phyloP scores from a whole-genome alignment of 1,284 basidiomycete species.

The Cryptococcus floricola region DNA sequence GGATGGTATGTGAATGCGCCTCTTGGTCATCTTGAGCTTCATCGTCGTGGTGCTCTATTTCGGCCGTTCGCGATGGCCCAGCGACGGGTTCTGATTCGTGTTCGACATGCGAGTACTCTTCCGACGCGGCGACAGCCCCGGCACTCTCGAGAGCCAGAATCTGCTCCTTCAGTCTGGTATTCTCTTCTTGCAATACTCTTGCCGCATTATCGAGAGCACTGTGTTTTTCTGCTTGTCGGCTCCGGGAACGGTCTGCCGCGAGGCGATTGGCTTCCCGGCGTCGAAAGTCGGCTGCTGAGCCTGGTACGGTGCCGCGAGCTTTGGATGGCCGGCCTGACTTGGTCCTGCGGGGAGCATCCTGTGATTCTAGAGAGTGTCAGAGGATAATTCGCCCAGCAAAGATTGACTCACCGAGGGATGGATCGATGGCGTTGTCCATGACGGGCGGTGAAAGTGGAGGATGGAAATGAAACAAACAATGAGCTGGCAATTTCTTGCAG shows the following conservation, averaged over 20 bases:
- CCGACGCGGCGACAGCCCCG: background rate
- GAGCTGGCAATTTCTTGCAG: conserved; percentile 10
- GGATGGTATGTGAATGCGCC: conserved; percentile 35
- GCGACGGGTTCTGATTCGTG: background rate
- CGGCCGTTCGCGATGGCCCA: background rate
- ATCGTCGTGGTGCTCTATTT: background rate
- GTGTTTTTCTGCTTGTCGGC: conserved; percentile 35
- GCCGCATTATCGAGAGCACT: conserved; percentile 34
- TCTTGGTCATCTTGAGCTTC: conserved; percentile 18
- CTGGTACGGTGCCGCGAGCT: conserved; percentile 11
- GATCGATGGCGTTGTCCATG: background rate
- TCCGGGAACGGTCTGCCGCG: conserved; percentile 45
- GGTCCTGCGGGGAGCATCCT: background rate
- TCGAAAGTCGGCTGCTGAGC: conserved; percentile 30
- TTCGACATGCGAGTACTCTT: background rate
- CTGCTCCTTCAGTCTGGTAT: conserved; percentile 36
- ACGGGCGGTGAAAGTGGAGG: conserved; percentile 15
- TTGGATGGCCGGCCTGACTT: conserved; percentile 4
- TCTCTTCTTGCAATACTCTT: conserved; percentile 37
- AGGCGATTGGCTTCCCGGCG: conserved; percentile 47
- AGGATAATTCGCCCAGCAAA: too few relatives aligned
- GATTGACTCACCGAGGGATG: background rate
- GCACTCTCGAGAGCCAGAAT: conserved; percentile 30
- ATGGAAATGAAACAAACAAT: conserved; percentile 8
- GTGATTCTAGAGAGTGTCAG: background rate